Evolutionary conservation across 805 yeast genomes (phyloP), one percentile per base, ranked within the genome.

Genomic region (Nakazawaea pomicola): DNA sequence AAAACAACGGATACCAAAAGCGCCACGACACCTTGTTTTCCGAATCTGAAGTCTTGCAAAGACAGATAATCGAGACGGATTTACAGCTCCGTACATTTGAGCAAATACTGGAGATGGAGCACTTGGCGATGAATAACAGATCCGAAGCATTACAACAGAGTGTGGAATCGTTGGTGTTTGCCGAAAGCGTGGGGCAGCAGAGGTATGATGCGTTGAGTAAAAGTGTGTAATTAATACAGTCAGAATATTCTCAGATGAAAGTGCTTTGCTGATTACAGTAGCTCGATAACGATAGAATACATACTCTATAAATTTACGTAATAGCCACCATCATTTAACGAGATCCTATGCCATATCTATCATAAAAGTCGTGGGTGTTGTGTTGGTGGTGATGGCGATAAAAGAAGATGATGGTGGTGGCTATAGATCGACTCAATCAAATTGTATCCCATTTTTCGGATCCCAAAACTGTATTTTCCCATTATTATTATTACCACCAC

Each of bases 1-100:
- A 55, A 30, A 50, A 61, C 11, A 62, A 55, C n/a, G 70, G 68
- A 0, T 65, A 63, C 43, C 24, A 49, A 17, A 59, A 59, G 36
- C 57, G 65, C 17, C 58, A 51, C 9, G 43, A 44, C 4, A 32
- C 43, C 8, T 45, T 62, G 6, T 10, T 45, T 8, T 32, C 38
- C 12, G 51, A 56, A 20, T 39, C 43, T 12, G 23, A 36, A 1
- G 54, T 50, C n/a, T 47, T 51, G 12, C 44, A 34, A 18, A 25
- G 38, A n/a, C 49, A 48, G 3, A 21, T 49, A 7, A 14, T 36
- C 15, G 38, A 33, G 2, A 43, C 43, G 2, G 37, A 35, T 31
- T 34, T 44, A 9, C 44, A 49, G 25, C 35, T 32, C 16, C 36
- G 38, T 4, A 46, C 47, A 2, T 57, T 43, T 42, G 15, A 34